Evolutionary conservation across 2,329 filamentous ascomycete genomes (phyloP).

Genomic region (Talaromyces sp.): DNA sequence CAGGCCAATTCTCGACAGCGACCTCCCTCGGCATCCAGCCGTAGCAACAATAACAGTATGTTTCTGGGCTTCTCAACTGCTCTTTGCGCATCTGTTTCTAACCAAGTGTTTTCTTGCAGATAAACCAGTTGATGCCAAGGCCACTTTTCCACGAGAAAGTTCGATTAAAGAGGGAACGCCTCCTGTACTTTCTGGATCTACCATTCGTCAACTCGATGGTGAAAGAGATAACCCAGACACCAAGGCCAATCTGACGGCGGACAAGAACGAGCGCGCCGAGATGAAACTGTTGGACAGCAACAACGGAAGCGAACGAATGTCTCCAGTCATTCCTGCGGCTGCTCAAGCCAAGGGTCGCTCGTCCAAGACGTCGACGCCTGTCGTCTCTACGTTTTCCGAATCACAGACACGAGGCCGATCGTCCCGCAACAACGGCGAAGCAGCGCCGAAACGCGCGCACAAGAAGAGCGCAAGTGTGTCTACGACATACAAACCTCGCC

Average conservation of each 20-base stretch:
- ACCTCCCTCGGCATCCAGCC: conserved; percentile 57
- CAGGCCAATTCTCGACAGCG: conserved; percentile 55
- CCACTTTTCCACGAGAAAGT: conserved; percentile 50
- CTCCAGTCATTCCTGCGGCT: conserved; percentile 11
- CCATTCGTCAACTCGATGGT: conserved; percentile 22
- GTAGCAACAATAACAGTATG: conserved; percentile 49
- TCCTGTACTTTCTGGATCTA: conserved; percentile 31
- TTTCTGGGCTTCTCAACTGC: conserved; percentile 24
- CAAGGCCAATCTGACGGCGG: conserved; percentile 21
- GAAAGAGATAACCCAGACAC: conserved; percentile 11
- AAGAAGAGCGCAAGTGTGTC: conserved; percentile 26
- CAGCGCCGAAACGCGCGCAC: conserved; percentile 29
- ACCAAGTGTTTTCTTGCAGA: conserved; percentile 19
- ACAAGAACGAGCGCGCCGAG: conserved; percentile 30
- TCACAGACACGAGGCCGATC: conserved; percentile 25
- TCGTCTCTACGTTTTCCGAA: conserved; percentile 32
- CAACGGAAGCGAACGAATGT: conserved; percentile 28
- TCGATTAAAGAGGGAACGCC: conserved; percentile 21
- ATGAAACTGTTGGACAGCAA: conserved; percentile 23
- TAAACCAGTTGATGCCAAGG: conserved; percentile 47
- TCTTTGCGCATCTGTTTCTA: conserved; percentile 19
- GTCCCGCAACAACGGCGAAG: conserved; percentile 28
- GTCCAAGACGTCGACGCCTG: conserved; percentile 38
- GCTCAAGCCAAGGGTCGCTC: conserved; percentile 26
- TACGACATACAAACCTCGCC: conserved; percentile 18